phyloP scores from a whole-genome alignment of 768 basidiomycete genomes.

The Imleria badia region DNA sequence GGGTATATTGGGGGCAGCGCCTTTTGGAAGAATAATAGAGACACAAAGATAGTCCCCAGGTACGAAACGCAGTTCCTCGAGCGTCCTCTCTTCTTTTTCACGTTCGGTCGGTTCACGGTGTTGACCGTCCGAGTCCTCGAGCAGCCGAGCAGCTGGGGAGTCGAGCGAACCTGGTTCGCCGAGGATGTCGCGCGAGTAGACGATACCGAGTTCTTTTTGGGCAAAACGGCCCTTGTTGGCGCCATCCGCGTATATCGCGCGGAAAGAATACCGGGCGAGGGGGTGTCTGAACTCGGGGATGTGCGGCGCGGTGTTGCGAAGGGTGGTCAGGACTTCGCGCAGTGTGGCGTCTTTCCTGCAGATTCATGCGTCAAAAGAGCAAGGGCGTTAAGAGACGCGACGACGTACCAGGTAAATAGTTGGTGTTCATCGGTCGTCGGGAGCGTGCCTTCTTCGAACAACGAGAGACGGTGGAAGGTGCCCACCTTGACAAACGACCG shows the following conservation, averaged over 20 bases:
- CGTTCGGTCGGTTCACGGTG: conserved; percentile 38
- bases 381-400: not conserved
- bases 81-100: conserved; percentile 64
- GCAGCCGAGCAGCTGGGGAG: conserved; percentile 56
- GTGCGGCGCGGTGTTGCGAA: conserved; percentile 69
- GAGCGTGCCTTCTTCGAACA: conserved; percentile 76
- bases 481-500: conserved; percentile 83
- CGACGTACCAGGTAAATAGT: conserved; percentile 70
- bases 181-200: conserved; percentile 82
- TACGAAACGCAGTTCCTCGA: conserved; percentile 77
- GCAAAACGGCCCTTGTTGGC: conserved; percentile 68
- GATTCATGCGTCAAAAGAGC: not conserved
- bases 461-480: conserved; percentile 65
- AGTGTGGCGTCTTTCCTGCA: conserved; percentile 81
- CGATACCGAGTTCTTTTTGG: conserved; percentile 77
- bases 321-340: conserved; percentile 72
- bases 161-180: conserved; percentile 72
- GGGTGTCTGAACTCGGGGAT: conserved; percentile 77
- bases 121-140: conserved; percentile 47
- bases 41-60: conserved; percentile 80
- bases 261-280: conserved; percentile 78
- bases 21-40: conserved; percentile 74
- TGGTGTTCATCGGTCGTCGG: conserved; percentile 83
- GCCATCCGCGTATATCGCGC: conserved; percentile 75
- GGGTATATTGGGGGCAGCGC: conserved; percentile 40